A percentile compares a stretch with the other conserved stretches of the same genome.
Conservation (phyloP, 192 early-diverging fungal species). For the Globomyces pollinis-pini region DNA sequence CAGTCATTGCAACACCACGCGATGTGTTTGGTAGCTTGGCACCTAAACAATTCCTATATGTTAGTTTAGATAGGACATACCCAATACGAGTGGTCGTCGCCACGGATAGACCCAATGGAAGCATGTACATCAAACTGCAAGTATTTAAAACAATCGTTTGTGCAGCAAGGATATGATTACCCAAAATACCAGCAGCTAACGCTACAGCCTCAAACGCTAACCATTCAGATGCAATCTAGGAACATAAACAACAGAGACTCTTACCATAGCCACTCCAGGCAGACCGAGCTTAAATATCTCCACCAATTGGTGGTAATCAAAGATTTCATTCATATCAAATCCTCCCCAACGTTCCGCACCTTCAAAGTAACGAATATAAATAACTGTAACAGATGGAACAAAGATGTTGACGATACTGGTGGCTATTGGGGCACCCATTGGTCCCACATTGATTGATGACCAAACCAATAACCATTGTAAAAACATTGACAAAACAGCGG, state of each 20-base stretch:
- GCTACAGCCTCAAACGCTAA: slow-evolving; percentile 42
- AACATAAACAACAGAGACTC: too few species aligned
- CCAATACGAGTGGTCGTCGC: slow-evolving; percentile 75
- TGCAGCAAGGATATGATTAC: slow-evolving; percentile 66
- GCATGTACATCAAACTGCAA: slow-evolving; percentile 58
- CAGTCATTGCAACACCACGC: slow-evolving; percentile 3
- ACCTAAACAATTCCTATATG: slow-evolving; percentile 23
- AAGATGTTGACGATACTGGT: slow-evolving; percentile 69
- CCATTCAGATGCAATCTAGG: too few species aligned
- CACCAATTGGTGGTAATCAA: slow-evolving; percentile 28
- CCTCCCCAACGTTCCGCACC: slow-evolving; percentile 75
- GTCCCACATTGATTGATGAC: slow-evolving; percentile 44
- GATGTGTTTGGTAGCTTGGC: neutral
- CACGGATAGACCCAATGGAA: slow-evolving; percentile 74
- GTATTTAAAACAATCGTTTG: slow-evolving; percentile 73
- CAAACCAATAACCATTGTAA: slow-evolving; percentile 61
- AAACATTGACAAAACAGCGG: slow-evolving; percentile 63
- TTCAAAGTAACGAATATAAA: slow-evolving; percentile 56
- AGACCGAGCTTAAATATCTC: slow-evolving; percentile 53
- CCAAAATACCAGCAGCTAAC: slow-evolving; percentile 63
- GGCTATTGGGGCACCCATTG: slow-evolving; percentile 77
- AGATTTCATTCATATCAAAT: slow-evolving; percentile 59
- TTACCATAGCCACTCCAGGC: slow-evolving; percentile 74
- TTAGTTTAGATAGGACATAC: neutral
- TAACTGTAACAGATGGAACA: slow-evolving; percentile 52